Conservation (phyloP, 2,329 filamentous ascomycete genomes). For the Venturia oleaginea region DNA sequence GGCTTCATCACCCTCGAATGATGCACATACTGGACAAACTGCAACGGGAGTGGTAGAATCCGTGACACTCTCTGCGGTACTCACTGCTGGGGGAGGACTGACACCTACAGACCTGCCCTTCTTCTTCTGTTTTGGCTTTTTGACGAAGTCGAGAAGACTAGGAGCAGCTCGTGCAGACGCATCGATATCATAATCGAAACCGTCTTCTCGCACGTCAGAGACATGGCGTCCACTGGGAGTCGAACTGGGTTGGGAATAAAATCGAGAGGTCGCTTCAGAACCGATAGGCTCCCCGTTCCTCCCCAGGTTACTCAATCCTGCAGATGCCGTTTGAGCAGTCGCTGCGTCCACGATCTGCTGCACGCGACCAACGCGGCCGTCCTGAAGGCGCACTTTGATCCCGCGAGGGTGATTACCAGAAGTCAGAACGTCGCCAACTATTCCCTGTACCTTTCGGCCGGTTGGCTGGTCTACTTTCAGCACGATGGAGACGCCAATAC, state of each 20-base stretch:
- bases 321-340: constrained; percentile 16
- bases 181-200: constrained; percentile 8
- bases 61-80: neutral
- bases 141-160: constrained; percentile 6
- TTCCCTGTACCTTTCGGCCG: constrained; percentile 59
- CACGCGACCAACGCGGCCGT: constrained; percentile 65
- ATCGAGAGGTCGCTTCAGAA: neutral
- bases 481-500: constrained; percentile 60
- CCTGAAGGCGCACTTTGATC: constrained; percentile 66
- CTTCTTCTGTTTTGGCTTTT: neutral
- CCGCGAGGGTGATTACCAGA: constrained; percentile 66
- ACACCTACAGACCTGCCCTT: neutral
- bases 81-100: neutral
- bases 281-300: constrained; percentile 8
- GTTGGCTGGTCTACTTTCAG: constrained; percentile 70
- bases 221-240: neutral
- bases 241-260: neutral
- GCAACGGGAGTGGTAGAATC: neutral
- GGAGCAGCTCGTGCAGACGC: neutral
- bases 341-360: constrained; percentile 45
- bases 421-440: constrained; percentile 60
- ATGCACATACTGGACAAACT: constrained; percentile 10
- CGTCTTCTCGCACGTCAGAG: constrained; percentile 4
- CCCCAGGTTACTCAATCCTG: constrained; percentile 7
- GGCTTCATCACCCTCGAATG: constrained; percentile 10